These are phyloP conservation scores for Globisporangium barbulae DNA, from an alignment of 352 stramenopile species.

Conservation along the genomic window DNA sequence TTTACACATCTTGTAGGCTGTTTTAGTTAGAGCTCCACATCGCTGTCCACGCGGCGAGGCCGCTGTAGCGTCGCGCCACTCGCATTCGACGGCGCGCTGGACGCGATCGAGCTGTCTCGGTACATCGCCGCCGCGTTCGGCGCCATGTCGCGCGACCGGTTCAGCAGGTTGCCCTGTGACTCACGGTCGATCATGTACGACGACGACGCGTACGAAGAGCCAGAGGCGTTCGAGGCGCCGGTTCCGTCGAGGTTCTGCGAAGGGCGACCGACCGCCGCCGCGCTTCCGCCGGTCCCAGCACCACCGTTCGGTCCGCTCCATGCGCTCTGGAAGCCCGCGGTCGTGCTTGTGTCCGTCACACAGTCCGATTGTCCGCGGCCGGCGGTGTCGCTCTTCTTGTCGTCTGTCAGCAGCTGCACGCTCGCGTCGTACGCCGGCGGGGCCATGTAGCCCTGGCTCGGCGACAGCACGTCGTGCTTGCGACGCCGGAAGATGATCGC, in stretches of 20 bases:
- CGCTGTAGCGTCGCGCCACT: conserved; percentile 11
- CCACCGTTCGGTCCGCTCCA: conserved; percentile 8
- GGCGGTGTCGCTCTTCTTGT: conserved; percentile 18
- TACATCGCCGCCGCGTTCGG: conserved; percentile 16
- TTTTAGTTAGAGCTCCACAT: conserved; percentile 51
- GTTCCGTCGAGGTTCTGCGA: conserved; percentile 18
- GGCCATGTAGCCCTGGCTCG: conserved; percentile 30
- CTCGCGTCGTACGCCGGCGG: conserved; percentile 49
- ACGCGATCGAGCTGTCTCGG: conserved; percentile 18
- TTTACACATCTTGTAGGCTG: not conserved
- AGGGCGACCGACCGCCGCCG: conserved; percentile 1
- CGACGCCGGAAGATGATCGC: conserved; percentile 35
- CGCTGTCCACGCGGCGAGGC: conserved; percentile 48
- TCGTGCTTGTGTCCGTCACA: conserved; percentile 17
- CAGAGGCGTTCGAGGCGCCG: conserved; percentile 18
- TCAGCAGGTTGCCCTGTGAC: conserved; percentile 17
- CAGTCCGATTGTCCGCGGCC: conserved; percentile 20
- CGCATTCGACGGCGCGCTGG: conserved; percentile 12
- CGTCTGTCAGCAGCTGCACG: conserved; percentile 26
- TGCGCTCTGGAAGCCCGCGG: conserved; percentile 23
- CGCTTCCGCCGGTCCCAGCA: not conserved
- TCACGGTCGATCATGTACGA: conserved; percentile 21
- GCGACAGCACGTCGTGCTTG: conserved; percentile 19
- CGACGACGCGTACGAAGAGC: conserved; percentile 18
- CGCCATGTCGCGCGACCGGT: conserved; percentile 30